Evolutionary conservation across 78 protist species (phyloP).

Genomic region (Acrasis kona): DNA sequence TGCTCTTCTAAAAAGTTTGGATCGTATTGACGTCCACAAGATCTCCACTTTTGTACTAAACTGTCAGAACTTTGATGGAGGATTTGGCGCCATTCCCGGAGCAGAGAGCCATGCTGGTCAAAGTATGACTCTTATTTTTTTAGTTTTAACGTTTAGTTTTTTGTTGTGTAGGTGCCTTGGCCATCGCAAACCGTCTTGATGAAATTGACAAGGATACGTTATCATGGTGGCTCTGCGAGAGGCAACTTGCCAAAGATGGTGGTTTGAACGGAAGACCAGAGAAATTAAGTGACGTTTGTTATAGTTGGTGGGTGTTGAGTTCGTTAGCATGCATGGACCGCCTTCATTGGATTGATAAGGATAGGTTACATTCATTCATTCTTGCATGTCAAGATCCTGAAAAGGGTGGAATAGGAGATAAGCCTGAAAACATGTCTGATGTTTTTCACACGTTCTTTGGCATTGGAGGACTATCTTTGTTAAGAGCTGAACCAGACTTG

Average conservation of each 20-base stretch:
- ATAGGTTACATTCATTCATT: slow-evolving; percentile 64
- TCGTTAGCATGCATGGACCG: slow-evolving; percentile 64
- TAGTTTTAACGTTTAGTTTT: slow-evolving; percentile 52
- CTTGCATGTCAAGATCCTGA: slow-evolving; percentile 87
- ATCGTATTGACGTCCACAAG: slow-evolving; percentile 27
- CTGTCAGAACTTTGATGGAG: slow-evolving; percentile 95
- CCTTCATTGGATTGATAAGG: slow-evolving; percentile 82
- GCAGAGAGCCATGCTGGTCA: slow-evolving; percentile 99
- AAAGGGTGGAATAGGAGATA: slow-evolving; percentile 93
- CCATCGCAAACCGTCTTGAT: slow-evolving; percentile 65
- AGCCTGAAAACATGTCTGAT: slow-evolving; percentile 92
- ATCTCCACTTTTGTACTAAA: slow-evolving; percentile 58
- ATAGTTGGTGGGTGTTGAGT: slow-evolving; percentile 98
- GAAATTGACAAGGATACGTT: slow-evolving; percentile 45
- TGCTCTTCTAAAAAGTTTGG: slow-evolving; percentile 59
- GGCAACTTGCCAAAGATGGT: slow-evolving; percentile 89
- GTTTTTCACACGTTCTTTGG: slow-evolving; percentile 99
- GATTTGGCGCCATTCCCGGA: slow-evolving; percentile 88
- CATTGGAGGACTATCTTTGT: slow-evolving; percentile 70
- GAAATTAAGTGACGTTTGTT: slow-evolving; percentile 96
- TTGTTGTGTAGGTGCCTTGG: slow-evolving; percentile 93
- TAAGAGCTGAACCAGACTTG: background rate
- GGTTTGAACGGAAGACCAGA: slow-evolving; percentile 99
- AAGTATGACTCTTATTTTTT: slow-evolving; percentile 35
- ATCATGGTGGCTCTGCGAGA: slow-evolving; percentile 97